Evolutionary conservation across 1,139 yeast species (phyloP), one percentile per base, ranked within the genome.

Genomic region (Debaryomyces nepalensis): DNA sequence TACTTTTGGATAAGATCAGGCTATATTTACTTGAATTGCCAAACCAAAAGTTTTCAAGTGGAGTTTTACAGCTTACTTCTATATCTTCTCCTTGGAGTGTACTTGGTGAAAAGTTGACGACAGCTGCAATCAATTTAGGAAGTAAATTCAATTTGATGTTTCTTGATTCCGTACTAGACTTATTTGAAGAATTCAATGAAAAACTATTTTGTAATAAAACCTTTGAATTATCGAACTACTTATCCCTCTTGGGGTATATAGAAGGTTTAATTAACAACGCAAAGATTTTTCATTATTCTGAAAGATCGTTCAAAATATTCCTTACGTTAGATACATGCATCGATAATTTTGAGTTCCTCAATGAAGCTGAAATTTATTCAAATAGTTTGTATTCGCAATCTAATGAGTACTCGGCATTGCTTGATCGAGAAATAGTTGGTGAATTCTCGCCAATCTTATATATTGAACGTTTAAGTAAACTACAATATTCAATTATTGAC

Each of bases 1-100:
- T 70, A 7, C 63, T 88, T 23, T 58, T 84, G 24, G 64, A 70
- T 9, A 79, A 83, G 44, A 70, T 90, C 36, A 63, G 78, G 4
- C 64, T 73, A 5, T 87, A 87, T 54, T 72, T 89, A 36, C 53
- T 77, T 40, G 87, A 81, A 45, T 68, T 82, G 12, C 81, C 85
- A 1, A 63, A 63, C 24, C 91, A 84, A 55, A 62, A 58, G 47
- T 65, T 68, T 44, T 52, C 66, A 6, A 46, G 49, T 19, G 45
- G 47, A 4, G 60, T 69, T 2, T 47, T 58, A 14, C 50, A 50
- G 12, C 52, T 45, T 29, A 45, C 55, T 18, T 53, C 68, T 4
- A 66, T 66, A 5, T 52, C 61, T 4, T 55, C 70, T 15, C 74
- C 75, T 2, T 73, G 82, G 70, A 50, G 61, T 10, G 50, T 58